Base-by-base conservation (phyloP, 768 basidiomycete genomes). In the Tylopilus felleus region DNA sequence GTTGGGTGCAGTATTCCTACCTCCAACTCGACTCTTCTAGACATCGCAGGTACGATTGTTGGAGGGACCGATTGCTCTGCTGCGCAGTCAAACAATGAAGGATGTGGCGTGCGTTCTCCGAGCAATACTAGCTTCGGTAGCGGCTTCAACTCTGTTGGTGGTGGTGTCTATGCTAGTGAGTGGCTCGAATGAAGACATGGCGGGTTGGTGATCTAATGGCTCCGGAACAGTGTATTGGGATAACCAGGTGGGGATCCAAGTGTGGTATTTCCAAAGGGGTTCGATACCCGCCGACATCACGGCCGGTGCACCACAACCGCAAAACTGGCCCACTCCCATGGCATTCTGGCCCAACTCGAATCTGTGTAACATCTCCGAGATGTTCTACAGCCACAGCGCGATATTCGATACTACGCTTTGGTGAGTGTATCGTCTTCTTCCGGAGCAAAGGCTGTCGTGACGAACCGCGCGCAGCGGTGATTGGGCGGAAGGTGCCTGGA, bases 111-210 rank as follows among this genome's bases (percentile, higher is more conserved):
- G 36, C 84, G 86, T 10, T 80, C 85, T 9, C 66, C 69, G 29
- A 74, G 76, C 47, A 72, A 69, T 49, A 83, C 81, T 54, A 85
- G 86, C 2, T 96, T 89, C 65, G 94, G 94, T n/a, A 70, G 78
- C n/a, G 82, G 76, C 13, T 98, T 95, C 76, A 98, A 98, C 70
- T 68, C 65, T n/a, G 85, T 80, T 60, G 83, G 84, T 10, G 94
- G 94, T 42, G 94, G 94, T 61, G 88, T 93, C 47, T 96, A 93
- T 73, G 89, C 89, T 48, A 91, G 91, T 93, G 65, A 69, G 90
- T 81, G 22, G 50, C 29, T 43, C 49, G 38, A 36, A 1, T 16
- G 1, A 38, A 17, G 4, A 33, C 17, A 23, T 17, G 2, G 9
- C 13, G 6, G 16, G 2, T 21, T 9, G 19, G 14, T 1, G 25